These are phyloP conservation scores for Hypoxylon sp. DNA, from an alignment of 2,329 filamentous ascomycete genomes.

Conservation along the genomic window DNA sequence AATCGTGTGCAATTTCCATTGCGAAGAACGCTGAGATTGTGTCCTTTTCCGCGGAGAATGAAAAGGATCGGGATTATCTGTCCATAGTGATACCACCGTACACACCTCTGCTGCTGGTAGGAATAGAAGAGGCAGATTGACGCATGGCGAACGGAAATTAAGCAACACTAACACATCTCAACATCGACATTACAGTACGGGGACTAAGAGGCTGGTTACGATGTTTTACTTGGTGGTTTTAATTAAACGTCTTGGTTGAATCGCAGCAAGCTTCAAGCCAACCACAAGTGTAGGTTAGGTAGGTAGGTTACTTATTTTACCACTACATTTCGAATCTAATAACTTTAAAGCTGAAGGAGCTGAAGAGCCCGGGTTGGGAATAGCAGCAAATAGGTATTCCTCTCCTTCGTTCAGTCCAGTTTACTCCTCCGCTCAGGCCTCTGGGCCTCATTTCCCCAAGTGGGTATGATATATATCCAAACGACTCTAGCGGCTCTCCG, in stretches of 20 bases:
- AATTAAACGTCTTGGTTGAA: slow-evolving; percentile 41
- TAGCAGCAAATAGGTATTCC: background rate
- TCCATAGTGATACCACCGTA: background rate
- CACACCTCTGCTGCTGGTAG: background rate
- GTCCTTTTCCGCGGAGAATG: background rate
- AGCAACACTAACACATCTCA: slow-evolving; percentile 10
- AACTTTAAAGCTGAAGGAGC: background rate
- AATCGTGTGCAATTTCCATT: background rate
- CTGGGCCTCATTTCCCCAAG: slow-evolving; percentile 15
- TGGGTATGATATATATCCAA: slow-evolving; percentile 10
- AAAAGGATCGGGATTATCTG: background rate
- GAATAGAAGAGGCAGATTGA: background rate
- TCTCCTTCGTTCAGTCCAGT: background rate
- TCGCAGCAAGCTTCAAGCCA: slow-evolving; percentile 38
- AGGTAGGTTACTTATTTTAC: too few species aligned
- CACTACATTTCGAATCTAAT: slow-evolving; percentile 35
- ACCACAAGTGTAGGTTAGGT: slow-evolving; percentile 30
- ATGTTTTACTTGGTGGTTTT: slow-evolving; percentile 36
- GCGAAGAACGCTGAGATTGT: background rate
- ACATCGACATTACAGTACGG: background rate
- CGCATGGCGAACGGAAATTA: background rate
- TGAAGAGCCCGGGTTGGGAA: slow-evolving; percentile 5
- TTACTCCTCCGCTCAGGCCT: slow-evolving; percentile 18
- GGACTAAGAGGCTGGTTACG: background rate
- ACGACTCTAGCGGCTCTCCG: slow-evolving; percentile 6